Evolutionary conservation across 2,329 filamentous ascomycete genomes (phyloP).

Genomic region (Cercospora berteroae): DNA sequence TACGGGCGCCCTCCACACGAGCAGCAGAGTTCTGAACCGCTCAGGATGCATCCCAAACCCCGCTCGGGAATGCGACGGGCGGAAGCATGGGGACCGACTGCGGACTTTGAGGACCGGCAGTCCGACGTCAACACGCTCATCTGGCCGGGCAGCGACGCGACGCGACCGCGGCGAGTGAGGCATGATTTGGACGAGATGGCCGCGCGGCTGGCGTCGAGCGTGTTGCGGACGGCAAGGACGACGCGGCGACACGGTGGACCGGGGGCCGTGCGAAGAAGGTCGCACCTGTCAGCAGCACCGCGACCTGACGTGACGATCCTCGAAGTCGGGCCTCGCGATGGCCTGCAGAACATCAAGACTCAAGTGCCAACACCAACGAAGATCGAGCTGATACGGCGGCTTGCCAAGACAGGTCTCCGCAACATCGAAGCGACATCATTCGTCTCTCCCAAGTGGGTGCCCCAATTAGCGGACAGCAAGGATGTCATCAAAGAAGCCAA

Average conservation of each 20-base stretch:
- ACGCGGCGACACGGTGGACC: not conserved
- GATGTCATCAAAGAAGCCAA: conserved; percentile 21
- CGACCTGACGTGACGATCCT: conserved; percentile 37
- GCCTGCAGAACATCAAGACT: conserved; percentile 54
- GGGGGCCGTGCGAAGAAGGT: not conserved
- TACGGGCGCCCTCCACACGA: not conserved
- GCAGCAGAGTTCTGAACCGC: not conserved
- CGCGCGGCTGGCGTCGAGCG: conserved; percentile 1
- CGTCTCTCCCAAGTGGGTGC: conserved; percentile 55
- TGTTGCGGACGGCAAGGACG: conserved; percentile 5
- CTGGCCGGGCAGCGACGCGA: not conserved
- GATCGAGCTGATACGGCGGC: conserved; percentile 48
- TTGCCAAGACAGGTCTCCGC: conserved; percentile 50
- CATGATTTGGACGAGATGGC: conserved; percentile 13
- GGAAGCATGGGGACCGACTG: conserved; percentile 5
- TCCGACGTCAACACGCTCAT: not conserved
- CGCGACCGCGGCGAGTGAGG: not conserved
- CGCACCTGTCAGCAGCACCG: not conserved
- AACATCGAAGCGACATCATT: conserved; percentile 55
- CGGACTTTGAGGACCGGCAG: conserved; percentile 3
- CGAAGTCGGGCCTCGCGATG: conserved; percentile 55
- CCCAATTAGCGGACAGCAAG: conserved; percentile 42
- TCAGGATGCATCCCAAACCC: conserved; percentile 8
- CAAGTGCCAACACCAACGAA: conserved; percentile 50
- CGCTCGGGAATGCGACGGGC: not conserved